Base-by-base conservation (phyloP, 2,329 filamentous ascomycete species). In the Penicillium oxalicum region DNA sequence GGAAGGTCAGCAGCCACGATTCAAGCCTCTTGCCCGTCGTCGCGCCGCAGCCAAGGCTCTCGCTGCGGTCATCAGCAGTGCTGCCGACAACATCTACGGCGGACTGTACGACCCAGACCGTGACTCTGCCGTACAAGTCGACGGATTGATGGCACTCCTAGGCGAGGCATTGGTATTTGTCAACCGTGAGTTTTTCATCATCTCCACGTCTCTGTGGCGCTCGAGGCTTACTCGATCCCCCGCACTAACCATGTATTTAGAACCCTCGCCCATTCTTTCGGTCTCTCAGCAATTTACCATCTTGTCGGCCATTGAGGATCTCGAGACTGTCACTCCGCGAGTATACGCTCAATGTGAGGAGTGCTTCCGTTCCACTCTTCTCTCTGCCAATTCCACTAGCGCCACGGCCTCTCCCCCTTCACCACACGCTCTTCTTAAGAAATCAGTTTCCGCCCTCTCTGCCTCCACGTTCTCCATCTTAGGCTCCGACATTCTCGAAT, bases 71-170 rank as follows among this genome's bases (percentile, higher is more conserved):
- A 87, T 96, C 58, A 81, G 84, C 46, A 93, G 87, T 63, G 86
- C 91, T 2, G 86, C 88, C 49, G 90, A 95, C 67, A 91, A 88
- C 64, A 95, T 97, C 59, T 87, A 88, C 49, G 91, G 91, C 47
- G 91, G 91, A 1, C 75, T 96, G 2, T 95, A 90, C 65, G 91
- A 97, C 63, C 82, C 84, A 25, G 79, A 81, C 13, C 81, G 87
- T 9, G 87, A 91, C 61, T 84, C 88, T 0, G 88, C 95, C 5
- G 86, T 96, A 13, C 88, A 88, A 59, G 87, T 94, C 53, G 91
- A 97, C 60, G 91, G 91, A 45, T 71, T 97, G 24, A 76, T 96
- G 7, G 83, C 86, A 3, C 75, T 97, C 11, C 77, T 97, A 1
- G 91, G 89, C 44, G 91, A 97, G 70, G 83, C 85, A 0, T 80